Base-by-base conservation (phyloP, 441 rosid genomes). In the Populus hybrid region DNA sequence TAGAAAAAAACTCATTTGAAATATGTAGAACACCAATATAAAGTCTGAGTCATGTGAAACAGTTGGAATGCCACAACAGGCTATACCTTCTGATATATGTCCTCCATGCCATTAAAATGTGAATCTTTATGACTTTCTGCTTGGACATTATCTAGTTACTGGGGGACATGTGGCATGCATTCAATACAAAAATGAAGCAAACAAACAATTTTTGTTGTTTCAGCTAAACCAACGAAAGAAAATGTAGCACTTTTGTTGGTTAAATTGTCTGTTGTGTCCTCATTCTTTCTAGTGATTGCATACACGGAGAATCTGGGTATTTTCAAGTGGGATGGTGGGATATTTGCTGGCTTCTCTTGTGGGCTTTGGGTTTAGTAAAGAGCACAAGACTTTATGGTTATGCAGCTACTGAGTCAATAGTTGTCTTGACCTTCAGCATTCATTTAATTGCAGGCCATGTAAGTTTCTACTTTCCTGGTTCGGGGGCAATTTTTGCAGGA, bases 401-500 rank as follows among this genome's bases (percentile, higher is more conserved):
- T 50, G n/a, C 59, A 50, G 59, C 59, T 16, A 5, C 7, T 28
- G 69, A 66, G 7, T 30, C 4, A 10, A 10, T 66, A 14, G 32
- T 12, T 26, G 50, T 75, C 65, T 40, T 84, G 28, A 74, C 73
- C 67, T 82, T 67, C 67, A 54, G 42, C 40, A 2, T 35, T 54
- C 50, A 74, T 50, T 73, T 59, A 67, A 38, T 42, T 66, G 86
- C 87, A 96, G 99, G 98, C 64, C 99, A 96, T 70, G 84, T 96
- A 72, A 96, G 99, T 85, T 94, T 96, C 86, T 90, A 93, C 87
- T 96, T 96, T 83, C 98, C 98, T 30, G 89, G 94, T 79, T 88
- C 99, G 67, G 92, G 90, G 50, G 90, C 90, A 34, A 87, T 96
- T 78, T 96, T 96, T 83, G 90, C 98, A 8, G 99, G 99, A 81